Evolutionary conservation across 352 stramenopile species (phyloP).

Genomic region (Sclerospora graminicola): DNA sequence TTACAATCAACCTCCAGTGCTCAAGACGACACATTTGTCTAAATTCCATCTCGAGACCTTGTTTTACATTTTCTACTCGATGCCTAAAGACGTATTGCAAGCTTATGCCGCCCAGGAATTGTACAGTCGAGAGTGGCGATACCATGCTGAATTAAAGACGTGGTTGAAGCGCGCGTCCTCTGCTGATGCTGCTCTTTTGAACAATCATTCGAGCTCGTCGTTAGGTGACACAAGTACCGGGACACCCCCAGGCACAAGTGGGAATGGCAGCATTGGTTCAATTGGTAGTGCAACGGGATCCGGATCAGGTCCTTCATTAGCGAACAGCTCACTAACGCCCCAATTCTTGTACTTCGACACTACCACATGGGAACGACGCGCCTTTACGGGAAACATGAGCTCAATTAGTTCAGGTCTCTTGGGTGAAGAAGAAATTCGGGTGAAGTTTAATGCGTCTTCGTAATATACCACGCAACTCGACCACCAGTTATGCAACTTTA

Average conservation of each 20-base stretch:
- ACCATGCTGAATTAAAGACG: conserved; percentile 94
- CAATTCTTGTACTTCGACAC: conserved; percentile 96
- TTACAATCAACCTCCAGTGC: conserved; percentile 90
- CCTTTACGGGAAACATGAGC: conserved; percentile 88
- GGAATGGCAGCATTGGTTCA: conserved; percentile 45
- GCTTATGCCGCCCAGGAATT: conserved; percentile 84
- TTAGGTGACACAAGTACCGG: conserved; percentile 17
- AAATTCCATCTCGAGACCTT: conserved; percentile 98
- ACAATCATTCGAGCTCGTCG: conserved; percentile 21
- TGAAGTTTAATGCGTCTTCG: conserved; percentile 87
- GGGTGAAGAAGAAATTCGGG: conserved; percentile 90
- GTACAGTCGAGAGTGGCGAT: conserved; percentile 93
- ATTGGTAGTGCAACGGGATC: conserved; percentile 49
- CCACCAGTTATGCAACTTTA: conserved; percentile 11
- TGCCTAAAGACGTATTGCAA: conserved; percentile 97
- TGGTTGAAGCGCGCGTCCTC: conserved; percentile 90
- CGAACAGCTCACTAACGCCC: conserved; percentile 29
- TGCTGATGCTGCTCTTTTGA: conserved; percentile 48
- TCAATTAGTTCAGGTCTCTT: conserved; percentile 83
- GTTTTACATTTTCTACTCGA: conserved; percentile 99
- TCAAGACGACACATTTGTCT: conserved; percentile 95
- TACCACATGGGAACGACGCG: conserved; percentile 89
- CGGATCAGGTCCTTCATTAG: conserved; percentile 20
- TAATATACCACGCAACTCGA: conserved; percentile 39
- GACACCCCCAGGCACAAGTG: conserved; percentile 10